A percentile compares a stretch with the other conserved stretches of the same genome.
Evolutionary conservation across 1,284 basidiomycete species (phyloP).

Genomic region (Wallemia hederae): DNA sequence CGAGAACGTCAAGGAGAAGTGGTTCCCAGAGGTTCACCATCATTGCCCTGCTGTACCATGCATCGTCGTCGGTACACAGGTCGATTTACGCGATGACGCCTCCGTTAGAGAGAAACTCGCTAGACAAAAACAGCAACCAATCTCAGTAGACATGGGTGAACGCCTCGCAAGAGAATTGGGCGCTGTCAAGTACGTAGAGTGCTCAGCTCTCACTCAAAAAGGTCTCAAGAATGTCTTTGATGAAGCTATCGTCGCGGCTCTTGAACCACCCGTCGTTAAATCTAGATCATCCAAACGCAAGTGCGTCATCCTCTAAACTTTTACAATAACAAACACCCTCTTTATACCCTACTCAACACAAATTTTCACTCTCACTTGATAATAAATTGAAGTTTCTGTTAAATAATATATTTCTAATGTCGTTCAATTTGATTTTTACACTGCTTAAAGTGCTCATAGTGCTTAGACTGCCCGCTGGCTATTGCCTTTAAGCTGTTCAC

Average conservation of each 20-base stretch:
- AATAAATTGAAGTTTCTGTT: background rate
- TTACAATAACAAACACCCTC: no score
- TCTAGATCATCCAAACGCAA: constrained; percentile 27
- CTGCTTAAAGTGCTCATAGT: no score
- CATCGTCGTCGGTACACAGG: constrained; percentile 93
- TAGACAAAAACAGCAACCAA: constrained; percentile 83
- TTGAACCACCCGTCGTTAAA: constrained; percentile 80
- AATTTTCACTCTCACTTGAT: background rate
- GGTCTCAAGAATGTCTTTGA: constrained; percentile 99
- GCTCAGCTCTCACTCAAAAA: constrained; percentile 94
- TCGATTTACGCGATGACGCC: constrained; percentile 81
- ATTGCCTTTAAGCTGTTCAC: no score
- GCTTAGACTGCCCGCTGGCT: no score
- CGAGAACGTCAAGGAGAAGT: constrained; percentile 99
- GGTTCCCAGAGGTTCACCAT: constrained; percentile 99
- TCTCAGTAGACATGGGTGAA: constrained; percentile 66
- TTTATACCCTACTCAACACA: no score
- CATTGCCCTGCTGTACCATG: constrained; percentile 99
- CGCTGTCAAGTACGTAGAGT: constrained; percentile 97
- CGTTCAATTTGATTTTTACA: no score
- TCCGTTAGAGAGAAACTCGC: constrained; percentile 81
- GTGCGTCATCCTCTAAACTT: constrained; percentile 57
- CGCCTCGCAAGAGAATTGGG: constrained; percentile 79
- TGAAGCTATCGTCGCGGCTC: constrained; percentile 93
- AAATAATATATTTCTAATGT: background rate